A percentile compares a stretch with the other conserved stretches of the same genome.
phyloP scores from a whole-genome alignment of 768 basidiomycete genomes.

The Leccinum variicolor region DNA sequence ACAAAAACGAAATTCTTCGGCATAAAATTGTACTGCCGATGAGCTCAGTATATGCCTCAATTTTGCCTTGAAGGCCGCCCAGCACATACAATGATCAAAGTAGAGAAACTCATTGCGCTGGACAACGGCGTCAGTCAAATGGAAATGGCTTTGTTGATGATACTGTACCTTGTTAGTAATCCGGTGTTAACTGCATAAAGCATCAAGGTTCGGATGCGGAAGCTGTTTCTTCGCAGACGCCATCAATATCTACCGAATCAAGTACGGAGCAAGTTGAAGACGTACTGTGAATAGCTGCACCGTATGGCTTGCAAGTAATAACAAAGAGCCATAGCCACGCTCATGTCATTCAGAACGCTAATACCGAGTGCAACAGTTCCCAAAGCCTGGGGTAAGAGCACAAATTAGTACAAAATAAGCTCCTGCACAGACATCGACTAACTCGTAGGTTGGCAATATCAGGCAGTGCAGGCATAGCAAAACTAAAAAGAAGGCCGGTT shows the following conservation, averaged over 20 bases:
- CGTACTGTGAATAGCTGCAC: conserved; percentile 45
- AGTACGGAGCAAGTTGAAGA: not conserved
- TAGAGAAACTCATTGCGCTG: conserved; percentile 38
- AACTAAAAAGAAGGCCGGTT: conserved; percentile 23
- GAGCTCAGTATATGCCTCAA: not conserved
- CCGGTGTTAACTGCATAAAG: conserved; percentile 64
- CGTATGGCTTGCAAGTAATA: conserved; percentile 53
- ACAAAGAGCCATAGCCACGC: conserved; percentile 50
- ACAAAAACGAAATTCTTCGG: conserved; percentile 57
- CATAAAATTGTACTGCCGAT: conserved; percentile 50
- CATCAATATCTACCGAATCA: conserved; percentile 5
- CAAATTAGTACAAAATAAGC: not conserved
- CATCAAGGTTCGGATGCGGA: conserved; percentile 50
- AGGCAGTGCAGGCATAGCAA: conserved; percentile 40
- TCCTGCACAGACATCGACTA: conserved; percentile 6
- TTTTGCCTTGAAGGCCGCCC: not conserved
- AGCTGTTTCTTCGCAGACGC: conserved; percentile 41
- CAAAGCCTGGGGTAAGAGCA: conserved; percentile 34
- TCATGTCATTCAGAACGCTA: conserved; percentile 49
- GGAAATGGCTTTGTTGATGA: not conserved
- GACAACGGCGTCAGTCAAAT: not conserved
- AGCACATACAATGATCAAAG: conserved; percentile 51
- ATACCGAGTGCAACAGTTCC: conserved; percentile 46
- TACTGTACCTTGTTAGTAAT: conserved; percentile 54
- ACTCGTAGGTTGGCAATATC: conserved; percentile 46